Evolutionary conservation across 164 flowering plant species (phyloP).

Genomic region (Taxillus chinensis): DNA sequence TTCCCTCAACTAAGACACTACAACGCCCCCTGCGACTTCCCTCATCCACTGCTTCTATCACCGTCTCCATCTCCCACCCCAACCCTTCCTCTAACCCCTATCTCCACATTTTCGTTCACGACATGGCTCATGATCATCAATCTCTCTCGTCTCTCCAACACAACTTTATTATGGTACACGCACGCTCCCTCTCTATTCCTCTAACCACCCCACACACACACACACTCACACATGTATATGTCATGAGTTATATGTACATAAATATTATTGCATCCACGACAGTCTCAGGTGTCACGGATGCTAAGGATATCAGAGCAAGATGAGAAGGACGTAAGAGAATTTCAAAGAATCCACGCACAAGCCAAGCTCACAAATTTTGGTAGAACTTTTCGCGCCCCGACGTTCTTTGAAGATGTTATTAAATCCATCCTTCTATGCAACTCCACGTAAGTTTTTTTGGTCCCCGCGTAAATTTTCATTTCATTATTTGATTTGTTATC

Average conservation of each 20-base stretch:
- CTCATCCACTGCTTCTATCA: slow-evolving; percentile 4
- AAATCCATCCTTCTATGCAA: slow-evolving; percentile 19
- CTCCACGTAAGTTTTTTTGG: slow-evolving; percentile 8
- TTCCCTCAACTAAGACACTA: slow-evolving; percentile 14
- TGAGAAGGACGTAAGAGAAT: slow-evolving; percentile 14
- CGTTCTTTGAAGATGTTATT: slow-evolving; percentile 22
- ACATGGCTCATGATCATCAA: not conserved
- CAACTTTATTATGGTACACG: not conserved
- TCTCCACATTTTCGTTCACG: not conserved
- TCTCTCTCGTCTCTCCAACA: not conserved
- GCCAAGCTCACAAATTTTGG: slow-evolving; percentile 14
- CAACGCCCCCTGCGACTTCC: slow-evolving; percentile 15
- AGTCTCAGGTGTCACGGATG: slow-evolving; percentile 23
- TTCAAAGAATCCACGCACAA: slow-evolving; percentile 12
- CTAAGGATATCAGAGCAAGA: slow-evolving; percentile 15
- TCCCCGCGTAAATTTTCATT: too few relatives aligned
- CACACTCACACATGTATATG: too few relatives aligned
- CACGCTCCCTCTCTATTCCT: too few relatives aligned
- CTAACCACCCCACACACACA: too few relatives aligned
- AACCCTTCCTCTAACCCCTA: not conserved
- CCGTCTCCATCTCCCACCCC: slow-evolving; percentile 12
- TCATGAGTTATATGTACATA: too few relatives aligned
- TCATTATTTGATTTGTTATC: too few relatives aligned
- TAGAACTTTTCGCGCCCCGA: slow-evolving; percentile 23
- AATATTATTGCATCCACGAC: not conserved